phyloP scores from a whole-genome alignment of 2,329 filamentous ascomycete species.

The Zymoseptoria pseudotritici region DNA sequence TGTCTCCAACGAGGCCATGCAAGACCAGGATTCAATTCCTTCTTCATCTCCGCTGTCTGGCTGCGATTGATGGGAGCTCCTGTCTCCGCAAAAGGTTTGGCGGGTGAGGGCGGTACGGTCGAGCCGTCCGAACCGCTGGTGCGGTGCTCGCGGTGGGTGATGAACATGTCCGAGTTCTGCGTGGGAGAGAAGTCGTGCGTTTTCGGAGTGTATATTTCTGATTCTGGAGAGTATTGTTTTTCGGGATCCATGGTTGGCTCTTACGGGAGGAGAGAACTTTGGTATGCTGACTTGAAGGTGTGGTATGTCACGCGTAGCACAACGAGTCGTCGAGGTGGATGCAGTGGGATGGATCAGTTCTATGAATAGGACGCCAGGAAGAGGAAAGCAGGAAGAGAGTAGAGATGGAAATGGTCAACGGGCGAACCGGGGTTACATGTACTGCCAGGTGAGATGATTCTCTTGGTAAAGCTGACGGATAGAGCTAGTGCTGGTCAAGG shows the following conservation, averaged over 20 bases:
- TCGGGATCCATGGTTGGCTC: background rate
- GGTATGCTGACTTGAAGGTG: background rate
- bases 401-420: background rate
- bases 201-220: background rate
- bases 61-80: slow-evolving; percentile 25
- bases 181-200: background rate
- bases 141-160: slow-evolving; percentile 18
- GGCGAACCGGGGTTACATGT: background rate
- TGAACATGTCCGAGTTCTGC: slow-evolving; percentile 9
- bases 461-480: background rate
- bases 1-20: slow-evolving; percentile 50
- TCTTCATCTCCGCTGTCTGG: slow-evolving; percentile 20
- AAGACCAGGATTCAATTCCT: slow-evolving; percentile 30
- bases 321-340: background rate
- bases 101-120: slow-evolving; percentile 1
- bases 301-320: background rate
- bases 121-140: slow-evolving; percentile 9
- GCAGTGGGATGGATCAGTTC: background rate
- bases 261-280: background rate
- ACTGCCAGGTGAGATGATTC: background rate
- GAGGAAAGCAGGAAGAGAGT: background rate
- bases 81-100: slow-evolving; percentile 9
- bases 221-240: background rate
- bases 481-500: background rate
- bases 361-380: background rate